These are phyloP conservation scores for Umbelopsis vinacea DNA, from an alignment of 192 early-diverging fungal genomes.

Conservation along the genomic window DNA sequence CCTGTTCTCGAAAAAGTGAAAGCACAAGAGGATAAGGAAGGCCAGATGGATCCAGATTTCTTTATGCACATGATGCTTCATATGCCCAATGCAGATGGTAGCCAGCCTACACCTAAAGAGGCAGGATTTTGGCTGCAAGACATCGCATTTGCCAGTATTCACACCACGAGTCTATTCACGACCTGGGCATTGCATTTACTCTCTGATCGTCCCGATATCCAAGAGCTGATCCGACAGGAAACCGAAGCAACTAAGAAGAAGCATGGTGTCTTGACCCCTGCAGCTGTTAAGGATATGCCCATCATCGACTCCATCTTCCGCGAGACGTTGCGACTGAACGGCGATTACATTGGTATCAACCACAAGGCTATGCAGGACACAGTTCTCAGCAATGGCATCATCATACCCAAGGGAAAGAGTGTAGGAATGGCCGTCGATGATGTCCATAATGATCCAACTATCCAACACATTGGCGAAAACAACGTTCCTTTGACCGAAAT, in stretches of 20 bases:
- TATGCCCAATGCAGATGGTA: constrained; percentile 22
- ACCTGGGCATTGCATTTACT: constrained; percentile 26
- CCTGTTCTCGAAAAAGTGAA: constrained; percentile 20
- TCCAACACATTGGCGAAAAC: neutral
- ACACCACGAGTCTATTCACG: constrained; percentile 27
- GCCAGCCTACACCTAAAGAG: constrained; percentile 17
- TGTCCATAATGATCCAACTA: neutral
- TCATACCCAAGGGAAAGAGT: constrained; percentile 29
- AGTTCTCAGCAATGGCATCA: constrained; percentile 2
- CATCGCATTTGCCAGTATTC: constrained; percentile 33
- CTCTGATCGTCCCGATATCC: constrained; percentile 28
- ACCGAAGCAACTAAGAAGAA: neutral
- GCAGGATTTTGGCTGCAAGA: constrained; percentile 27
- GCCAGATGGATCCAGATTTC: constrained; percentile 4
- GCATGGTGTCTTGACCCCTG: neutral
- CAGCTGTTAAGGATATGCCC: constrained; percentile 11
- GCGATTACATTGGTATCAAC: constrained; percentile 28
- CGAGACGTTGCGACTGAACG: constrained; percentile 24
- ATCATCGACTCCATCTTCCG: constrained; percentile 32
- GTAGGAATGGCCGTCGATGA: constrained; percentile 20
- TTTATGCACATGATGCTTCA: constrained; percentile 25
- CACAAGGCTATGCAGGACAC: constrained; percentile 26
- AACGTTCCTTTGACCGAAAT: constrained; percentile 20
- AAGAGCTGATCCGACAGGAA: constrained; percentile 16
- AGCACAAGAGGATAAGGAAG: neutral